Evolutionary conservation across 2,329 filamentous ascomycete genomes (phyloP).

Genomic region (Zymoseptoria crescenta): DNA sequence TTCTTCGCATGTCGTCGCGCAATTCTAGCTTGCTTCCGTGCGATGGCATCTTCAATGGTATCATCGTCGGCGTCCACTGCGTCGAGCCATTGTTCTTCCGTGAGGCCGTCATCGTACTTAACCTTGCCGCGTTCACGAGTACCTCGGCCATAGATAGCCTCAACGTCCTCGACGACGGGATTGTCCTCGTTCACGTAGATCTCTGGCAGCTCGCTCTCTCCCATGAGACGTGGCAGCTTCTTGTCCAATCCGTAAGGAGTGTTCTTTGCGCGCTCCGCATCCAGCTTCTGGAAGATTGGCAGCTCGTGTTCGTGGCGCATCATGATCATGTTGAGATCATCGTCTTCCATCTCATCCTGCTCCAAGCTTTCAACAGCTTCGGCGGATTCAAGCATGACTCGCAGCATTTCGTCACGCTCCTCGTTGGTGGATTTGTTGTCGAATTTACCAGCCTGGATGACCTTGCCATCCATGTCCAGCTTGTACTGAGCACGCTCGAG

Average conservation of each 20-base stretch:
- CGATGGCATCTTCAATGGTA: conserved; percentile 83
- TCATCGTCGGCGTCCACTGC: conserved; percentile 97
- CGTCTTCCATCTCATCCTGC: conserved; percentile 96
- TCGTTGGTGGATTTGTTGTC: conserved; percentile 99
- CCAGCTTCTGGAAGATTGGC: conserved; percentile 68
- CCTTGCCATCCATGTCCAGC: conserved; percentile 98
- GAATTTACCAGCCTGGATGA: conserved; percentile 98
- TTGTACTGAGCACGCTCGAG: conserved; percentile 94
- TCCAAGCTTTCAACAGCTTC: conserved; percentile 64
- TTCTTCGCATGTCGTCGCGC: conserved; percentile 73
- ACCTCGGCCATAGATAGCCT: conserved; percentile 75
- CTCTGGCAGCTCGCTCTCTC: conserved; percentile 81
- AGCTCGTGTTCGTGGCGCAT: conserved; percentile 81
- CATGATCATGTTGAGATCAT: conserved; percentile 91
- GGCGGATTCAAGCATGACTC: conserved; percentile 80
- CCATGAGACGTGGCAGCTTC: conserved; percentile 69
- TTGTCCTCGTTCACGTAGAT: conserved; percentile 87
- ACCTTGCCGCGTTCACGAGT: conserved; percentile 91
- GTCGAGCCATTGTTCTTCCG: conserved; percentile 98
- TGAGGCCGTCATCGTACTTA: conserved; percentile 92
- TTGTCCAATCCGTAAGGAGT: conserved; percentile 66
- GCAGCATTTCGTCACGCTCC: conserved; percentile 92
- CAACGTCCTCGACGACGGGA: conserved; percentile 68
- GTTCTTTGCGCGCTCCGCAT: conserved; percentile 61
- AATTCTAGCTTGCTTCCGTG: conserved; percentile 77